Evolutionary conservation across 2,329 filamentous ascomycete species (phyloP).

Genomic region (Fusarium beomiforme): DNA sequence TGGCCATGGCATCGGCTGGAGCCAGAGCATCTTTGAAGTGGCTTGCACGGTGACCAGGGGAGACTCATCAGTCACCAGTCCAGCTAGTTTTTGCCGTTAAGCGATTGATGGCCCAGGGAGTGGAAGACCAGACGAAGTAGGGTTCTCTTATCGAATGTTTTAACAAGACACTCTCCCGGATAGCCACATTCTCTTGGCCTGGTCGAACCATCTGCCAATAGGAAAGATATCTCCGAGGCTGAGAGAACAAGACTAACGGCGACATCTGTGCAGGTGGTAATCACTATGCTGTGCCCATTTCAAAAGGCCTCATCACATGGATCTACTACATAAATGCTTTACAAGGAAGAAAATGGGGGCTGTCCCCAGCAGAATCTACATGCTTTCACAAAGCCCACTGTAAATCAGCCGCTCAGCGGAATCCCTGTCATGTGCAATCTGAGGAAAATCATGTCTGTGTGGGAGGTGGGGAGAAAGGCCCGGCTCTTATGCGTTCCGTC

Average conservation of each 20-base stretch:
- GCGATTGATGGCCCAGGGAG: neutral
- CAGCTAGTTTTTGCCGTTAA: neutral
- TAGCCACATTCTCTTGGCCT: neutral
- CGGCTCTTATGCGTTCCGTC: slow-evolving; percentile 28
- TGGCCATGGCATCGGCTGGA: slow-evolving; percentile 38
- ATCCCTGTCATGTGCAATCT: slow-evolving; percentile 32
- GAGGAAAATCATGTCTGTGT: slow-evolving; percentile 25
- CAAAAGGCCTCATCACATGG: slow-evolving; percentile 3
- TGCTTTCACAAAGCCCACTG: slow-evolving; percentile 27
- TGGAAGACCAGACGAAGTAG: neutral
- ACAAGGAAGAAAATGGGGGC: slow-evolving; percentile 5
- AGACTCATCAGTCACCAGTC: neutral
- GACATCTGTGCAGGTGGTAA: neutral
- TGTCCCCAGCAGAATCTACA: slow-evolving; percentile 18
- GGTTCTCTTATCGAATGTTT: slow-evolving; percentile 13
- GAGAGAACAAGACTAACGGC: neutral
- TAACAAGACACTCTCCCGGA: neutral
- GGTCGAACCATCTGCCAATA: neutral
- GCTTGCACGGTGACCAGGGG: neutral
- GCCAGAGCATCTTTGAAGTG: slow-evolving; percentile 30
- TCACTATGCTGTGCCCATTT: neutral
- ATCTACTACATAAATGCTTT: slow-evolving; percentile 8
- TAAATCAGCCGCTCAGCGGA: slow-evolving; percentile 35
- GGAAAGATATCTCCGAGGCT: neutral
- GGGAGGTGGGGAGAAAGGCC: slow-evolving; percentile 25